These are phyloP conservation scores for Voacanga thouarsii DNA, from an alignment of 257 asterid species.

Conservation along the genomic window DNA sequence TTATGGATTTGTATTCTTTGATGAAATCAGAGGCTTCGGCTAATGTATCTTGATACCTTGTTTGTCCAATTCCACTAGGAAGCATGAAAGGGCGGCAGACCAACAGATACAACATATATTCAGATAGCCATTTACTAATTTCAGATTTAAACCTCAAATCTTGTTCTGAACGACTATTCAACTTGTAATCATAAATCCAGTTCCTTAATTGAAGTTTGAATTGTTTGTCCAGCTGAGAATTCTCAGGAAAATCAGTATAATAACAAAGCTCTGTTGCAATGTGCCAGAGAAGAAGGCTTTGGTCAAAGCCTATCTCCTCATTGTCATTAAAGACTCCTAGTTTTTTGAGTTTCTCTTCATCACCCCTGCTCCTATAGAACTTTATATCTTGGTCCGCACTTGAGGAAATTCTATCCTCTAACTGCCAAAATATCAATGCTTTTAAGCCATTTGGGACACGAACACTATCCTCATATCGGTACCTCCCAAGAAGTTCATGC, in stretches of 20 bases:
- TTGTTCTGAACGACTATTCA: neutral
- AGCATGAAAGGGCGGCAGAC: conserved; percentile 32
- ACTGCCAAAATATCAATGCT: neutral
- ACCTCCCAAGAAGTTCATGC: neutral
- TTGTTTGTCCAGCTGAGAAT: neutral
- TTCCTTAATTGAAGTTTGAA: neutral
- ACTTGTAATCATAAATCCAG: neutral
- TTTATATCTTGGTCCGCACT: neutral
- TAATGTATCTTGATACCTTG: conserved; percentile 27
- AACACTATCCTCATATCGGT: too few species aligned
- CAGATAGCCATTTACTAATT: conserved; percentile 20
- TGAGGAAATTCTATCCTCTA: neutral
- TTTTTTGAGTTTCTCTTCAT: too few species aligned
- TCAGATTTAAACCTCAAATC: conserved; percentile 10
- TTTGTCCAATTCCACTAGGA: conserved; percentile 36
- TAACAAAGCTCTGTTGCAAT: conserved; percentile 34
- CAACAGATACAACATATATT: conserved; percentile 33
- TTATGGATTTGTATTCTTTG: neutral
- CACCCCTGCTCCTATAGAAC: neutral
- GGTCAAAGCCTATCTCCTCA: conserved; percentile 25
- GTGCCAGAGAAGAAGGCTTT: conserved; percentile 32
- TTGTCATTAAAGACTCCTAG: neutral
- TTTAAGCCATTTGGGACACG: neutral
- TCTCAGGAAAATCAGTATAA: neutral
- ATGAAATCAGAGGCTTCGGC: conserved; percentile 26